Evolutionary conservation across 768 basidiomycete species (phyloP).

Genomic region (Psilocybe cubensis): DNA sequence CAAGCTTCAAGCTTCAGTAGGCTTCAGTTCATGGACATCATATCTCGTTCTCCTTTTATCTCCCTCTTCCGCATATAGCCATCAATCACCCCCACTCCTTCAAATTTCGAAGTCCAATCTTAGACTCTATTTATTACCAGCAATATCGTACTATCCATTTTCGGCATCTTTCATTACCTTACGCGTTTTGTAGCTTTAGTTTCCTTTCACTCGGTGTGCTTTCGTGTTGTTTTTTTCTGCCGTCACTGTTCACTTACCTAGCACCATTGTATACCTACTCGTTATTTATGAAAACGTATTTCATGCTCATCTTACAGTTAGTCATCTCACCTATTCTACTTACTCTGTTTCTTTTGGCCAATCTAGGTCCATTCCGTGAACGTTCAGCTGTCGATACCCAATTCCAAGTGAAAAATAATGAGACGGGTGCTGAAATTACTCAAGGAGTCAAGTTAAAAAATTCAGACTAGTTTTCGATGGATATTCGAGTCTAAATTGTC

Average conservation of each 20-base stretch:
- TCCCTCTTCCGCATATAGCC: not conserved
- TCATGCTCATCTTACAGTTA: not conserved
- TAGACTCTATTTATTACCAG: not conserved
- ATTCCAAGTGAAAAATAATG: no score
- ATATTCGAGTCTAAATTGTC: no score
- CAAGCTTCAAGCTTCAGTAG: no score
- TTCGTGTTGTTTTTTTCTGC: not conserved
- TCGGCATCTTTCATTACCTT: not conserved
- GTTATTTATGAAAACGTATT: not conserved
- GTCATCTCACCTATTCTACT: no score
- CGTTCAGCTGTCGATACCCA: no score
- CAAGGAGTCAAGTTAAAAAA: no score
- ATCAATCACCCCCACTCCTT: not conserved
- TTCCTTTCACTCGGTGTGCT: not conserved
- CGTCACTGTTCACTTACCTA: not conserved
- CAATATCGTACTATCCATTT: not conserved
- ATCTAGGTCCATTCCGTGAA: no score
- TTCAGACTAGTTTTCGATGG: no score
- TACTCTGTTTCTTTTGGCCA: no score
- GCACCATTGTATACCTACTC: not conserved
- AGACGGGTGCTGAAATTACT: no score
- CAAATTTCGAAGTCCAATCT: not conserved
- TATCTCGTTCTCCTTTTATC: not conserved
- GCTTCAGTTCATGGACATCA: not conserved
- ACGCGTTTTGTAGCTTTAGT: not conserved